Percentiles rank a stretch among this genome's conserved stretches.
Evolutionary conservation across 164 flowering plant genomes (phyloP).

Genomic region (Litsea cubeba): DNA sequence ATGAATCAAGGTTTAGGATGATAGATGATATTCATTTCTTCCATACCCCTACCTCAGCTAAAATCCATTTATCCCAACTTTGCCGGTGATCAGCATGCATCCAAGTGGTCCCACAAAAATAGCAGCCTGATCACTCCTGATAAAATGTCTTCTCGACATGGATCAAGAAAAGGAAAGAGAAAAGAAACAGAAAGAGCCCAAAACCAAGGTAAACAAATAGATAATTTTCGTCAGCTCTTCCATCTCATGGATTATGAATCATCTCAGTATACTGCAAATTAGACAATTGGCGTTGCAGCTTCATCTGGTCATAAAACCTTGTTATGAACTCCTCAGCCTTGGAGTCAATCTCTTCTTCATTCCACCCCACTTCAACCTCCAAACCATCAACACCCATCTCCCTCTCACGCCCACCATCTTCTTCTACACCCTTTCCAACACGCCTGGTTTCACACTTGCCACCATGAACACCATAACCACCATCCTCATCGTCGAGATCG

Average conservation of each 20-base stretch:
- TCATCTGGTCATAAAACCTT: conserved; percentile 57
- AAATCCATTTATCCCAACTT: no score
- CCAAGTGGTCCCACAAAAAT: no score
- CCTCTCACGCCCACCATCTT: conserved; percentile 8
- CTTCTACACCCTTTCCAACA: conserved; percentile 10
- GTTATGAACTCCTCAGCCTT: conserved; percentile 73
- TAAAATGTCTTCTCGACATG: no score
- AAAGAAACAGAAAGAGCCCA: neutral
- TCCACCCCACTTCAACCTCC: conserved; percentile 1
- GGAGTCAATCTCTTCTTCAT: conserved; percentile 48
- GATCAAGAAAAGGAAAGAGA: neutral
- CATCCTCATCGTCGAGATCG: conserved; percentile 33
- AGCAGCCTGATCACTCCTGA: no score
- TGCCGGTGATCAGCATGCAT: no score
- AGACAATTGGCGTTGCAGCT: conserved; percentile 61
- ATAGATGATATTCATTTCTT: no score
- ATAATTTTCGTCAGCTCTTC: neutral
- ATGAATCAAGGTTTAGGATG: no score
- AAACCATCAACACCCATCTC: conserved; percentile 3
- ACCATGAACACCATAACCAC: neutral
- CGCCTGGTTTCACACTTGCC: conserved; percentile 8
- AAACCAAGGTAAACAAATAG: no score
- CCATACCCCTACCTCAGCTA: no score
- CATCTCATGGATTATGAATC: conserved; percentile 9
- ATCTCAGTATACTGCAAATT: conserved; percentile 37